A percentile compares a stretch with the other conserved stretches of the same genome.
Conservation (phyloP, 2,329 filamentous ascomycete species). For the Beauveria asiatica region DNA sequence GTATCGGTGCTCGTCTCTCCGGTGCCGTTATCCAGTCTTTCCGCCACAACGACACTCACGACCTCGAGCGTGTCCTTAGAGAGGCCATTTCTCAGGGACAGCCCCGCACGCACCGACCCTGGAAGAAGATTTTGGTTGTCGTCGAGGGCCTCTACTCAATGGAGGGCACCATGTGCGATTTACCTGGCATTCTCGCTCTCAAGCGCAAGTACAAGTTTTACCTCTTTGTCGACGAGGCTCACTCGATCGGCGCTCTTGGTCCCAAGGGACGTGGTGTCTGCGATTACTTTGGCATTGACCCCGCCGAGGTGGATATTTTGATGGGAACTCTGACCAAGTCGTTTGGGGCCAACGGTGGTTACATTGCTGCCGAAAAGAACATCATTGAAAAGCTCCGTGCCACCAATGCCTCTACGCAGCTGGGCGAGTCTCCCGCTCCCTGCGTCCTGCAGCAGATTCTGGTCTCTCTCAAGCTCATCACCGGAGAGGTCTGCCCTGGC, state of each 20-base stretch:
- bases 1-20: slow-evolving; percentile 86
- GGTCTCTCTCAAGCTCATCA: slow-evolving; percentile 78
- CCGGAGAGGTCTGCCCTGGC: slow-evolving; percentile 76
- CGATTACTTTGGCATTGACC: slow-evolving; percentile 91
- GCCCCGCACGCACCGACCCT: slow-evolving; percentile 93
- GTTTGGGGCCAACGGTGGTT: slow-evolving; percentile 95
- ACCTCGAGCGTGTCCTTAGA: slow-evolving; percentile 77
- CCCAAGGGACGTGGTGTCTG: slow-evolving; percentile 86
- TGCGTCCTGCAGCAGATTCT: slow-evolving; percentile 87
- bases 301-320: slow-evolving; percentile 80
- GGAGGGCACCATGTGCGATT: slow-evolving; percentile 97
- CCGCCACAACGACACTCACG: slow-evolving; percentile 92
- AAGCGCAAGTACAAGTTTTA: slow-evolving; percentile 97
- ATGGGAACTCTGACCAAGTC: slow-evolving; percentile 99
- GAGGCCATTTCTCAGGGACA: slow-evolving; percentile 95
- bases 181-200: slow-evolving; percentile 78
- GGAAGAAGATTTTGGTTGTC: slow-evolving; percentile 97
- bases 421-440: slow-evolving; percentile 80
- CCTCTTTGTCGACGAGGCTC: slow-evolving; percentile 91
- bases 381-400: slow-evolving; percentile 87
- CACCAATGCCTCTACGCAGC: slow-evolving; percentile 78
- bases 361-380: slow-evolving; percentile 79
- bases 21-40: slow-evolving; percentile 93
- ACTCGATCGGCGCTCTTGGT: slow-evolving; percentile 88
- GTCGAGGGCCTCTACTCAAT: slow-evolving; percentile 98